phyloP scores from a whole-genome alignment of 306 rosid species.

The Fragaria vesca region DNA sequence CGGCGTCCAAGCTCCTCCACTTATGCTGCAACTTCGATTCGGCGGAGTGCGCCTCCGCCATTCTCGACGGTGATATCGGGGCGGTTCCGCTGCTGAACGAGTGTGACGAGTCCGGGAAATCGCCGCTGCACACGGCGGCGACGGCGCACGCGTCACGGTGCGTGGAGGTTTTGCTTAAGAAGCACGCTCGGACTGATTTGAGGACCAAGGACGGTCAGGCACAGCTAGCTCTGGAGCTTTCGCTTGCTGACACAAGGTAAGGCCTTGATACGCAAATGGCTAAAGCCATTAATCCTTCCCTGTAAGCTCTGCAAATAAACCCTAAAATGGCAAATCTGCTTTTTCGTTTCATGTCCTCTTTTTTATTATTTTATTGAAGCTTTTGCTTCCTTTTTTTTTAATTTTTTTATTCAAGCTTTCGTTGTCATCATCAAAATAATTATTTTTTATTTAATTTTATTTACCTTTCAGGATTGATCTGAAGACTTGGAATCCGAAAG shows the following conservation, averaged over 20 bases:
- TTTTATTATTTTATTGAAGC: not conserved
- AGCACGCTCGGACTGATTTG: constrained; percentile 42
- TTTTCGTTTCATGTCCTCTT: constrained; percentile 5
- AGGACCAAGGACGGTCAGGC: constrained; percentile 34
- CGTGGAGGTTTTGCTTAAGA: constrained; percentile 34
- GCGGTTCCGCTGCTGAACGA: constrained; percentile 32
- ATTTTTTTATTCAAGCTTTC: too few relatives aligned
- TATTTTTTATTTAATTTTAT: not conserved
- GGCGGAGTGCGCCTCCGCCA: constrained; percentile 31
- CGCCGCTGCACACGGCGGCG: constrained; percentile 45
- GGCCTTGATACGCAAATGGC: constrained; percentile 14
- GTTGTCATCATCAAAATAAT: too few relatives aligned
- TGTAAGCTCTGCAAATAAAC: constrained; percentile 6
- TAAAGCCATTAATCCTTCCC: constrained; percentile 18
- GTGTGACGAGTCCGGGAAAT: constrained; percentile 28
- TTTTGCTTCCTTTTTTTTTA: too few relatives aligned
- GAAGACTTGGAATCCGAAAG: constrained; percentile 43
- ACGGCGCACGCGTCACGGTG: constrained; percentile 34
- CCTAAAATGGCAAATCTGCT: constrained; percentile 11
- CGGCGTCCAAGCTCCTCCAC: constrained; percentile 34
- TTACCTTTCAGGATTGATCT: constrained; percentile 36
- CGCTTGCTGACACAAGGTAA: constrained; percentile 38
- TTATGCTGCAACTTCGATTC: constrained; percentile 44
- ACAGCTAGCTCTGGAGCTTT: constrained; percentile 40
- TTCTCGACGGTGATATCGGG: constrained; percentile 39